Conservation (phyloP, 176 grass and related monocot genomes). For the Triticum timopheevii region DNA sequence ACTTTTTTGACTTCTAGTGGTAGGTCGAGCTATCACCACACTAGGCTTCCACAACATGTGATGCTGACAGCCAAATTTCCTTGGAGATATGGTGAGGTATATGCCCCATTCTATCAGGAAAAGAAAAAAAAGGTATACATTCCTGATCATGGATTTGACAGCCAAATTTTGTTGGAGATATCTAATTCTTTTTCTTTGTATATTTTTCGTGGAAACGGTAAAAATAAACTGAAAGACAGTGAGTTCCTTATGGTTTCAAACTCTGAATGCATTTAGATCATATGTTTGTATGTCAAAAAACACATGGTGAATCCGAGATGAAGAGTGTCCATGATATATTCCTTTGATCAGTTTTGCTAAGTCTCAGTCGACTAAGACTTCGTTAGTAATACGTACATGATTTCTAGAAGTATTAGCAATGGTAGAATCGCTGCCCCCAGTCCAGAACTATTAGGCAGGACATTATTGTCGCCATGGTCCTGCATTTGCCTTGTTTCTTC, state of each 20-base stretch:
- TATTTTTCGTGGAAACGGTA: background rate
- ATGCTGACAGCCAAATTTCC: background rate
- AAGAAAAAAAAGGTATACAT: background rate
- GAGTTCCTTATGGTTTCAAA: background rate
- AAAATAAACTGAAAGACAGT: background rate
- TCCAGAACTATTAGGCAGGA: background rate
- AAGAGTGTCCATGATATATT: background rate
- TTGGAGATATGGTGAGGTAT: background rate
- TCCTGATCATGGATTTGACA: background rate
- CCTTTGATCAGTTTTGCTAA: too few species aligned
- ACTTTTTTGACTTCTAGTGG: too few species aligned
- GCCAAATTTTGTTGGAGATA: too few species aligned
- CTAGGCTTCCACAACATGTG: background rate
- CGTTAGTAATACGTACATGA: background rate
- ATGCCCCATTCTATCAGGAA: too few species aligned
- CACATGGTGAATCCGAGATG: background rate
- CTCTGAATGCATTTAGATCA: background rate
- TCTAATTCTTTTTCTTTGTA: background rate
- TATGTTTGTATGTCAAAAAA: background rate
- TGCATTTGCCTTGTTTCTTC: constrained; percentile 35
- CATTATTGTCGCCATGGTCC: background rate
- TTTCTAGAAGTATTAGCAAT: constrained; percentile 14
- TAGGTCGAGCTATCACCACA: too few species aligned
- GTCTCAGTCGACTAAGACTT: too few species aligned
- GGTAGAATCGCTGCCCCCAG: background rate